phyloP scores from a whole-genome alignment of 2,329 filamentous ascomycete species.

The Allantophomopsis lycopodina region DNA sequence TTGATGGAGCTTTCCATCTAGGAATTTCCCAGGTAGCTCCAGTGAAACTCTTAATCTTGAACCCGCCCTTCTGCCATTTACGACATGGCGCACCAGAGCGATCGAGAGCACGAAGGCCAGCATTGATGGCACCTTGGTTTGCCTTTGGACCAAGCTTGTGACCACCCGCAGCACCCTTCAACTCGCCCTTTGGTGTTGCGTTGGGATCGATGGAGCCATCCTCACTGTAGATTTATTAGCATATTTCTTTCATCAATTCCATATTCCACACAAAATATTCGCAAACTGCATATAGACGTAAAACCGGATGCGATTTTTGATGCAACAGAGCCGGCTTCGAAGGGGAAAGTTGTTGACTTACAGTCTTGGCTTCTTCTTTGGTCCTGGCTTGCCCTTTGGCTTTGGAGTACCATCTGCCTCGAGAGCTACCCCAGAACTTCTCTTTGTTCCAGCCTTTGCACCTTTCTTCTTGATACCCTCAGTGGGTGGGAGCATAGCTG shows the following conservation, averaged over 20 bases:
- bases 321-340: neutral
- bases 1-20: conserved; percentile 68
- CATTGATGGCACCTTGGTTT: conserved; percentile 95
- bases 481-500: conserved; percentile 43
- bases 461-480: conserved; percentile 64
- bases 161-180: conserved; percentile 26
- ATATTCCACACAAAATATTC: neutral
- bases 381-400: conserved; percentile 74
- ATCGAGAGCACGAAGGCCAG: conserved; percentile 85
- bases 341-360: conserved; percentile 36
- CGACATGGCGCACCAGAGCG: conserved; percentile 84
- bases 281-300: neutral
- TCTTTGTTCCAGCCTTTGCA: conserved; percentile 32
- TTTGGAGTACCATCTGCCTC: conserved; percentile 50
- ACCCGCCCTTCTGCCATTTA: conserved; percentile 74
- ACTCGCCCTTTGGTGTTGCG: conserved; percentile 23
- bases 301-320: neutral
- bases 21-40: conserved; percentile 71
- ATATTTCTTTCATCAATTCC: conserved; percentile 3
- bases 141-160: conserved; percentile 93
- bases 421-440: conserved; percentile 49
- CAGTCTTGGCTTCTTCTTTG: conserved; percentile 93
- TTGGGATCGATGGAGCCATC: conserved; percentile 46
- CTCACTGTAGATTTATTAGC: conserved; percentile 32
- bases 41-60: conserved; percentile 85